These are phyloP conservation scores for Globisporangium camurandrum DNA, from an alignment of 352 stramenopile genomes.

Conservation along the genomic window DNA sequence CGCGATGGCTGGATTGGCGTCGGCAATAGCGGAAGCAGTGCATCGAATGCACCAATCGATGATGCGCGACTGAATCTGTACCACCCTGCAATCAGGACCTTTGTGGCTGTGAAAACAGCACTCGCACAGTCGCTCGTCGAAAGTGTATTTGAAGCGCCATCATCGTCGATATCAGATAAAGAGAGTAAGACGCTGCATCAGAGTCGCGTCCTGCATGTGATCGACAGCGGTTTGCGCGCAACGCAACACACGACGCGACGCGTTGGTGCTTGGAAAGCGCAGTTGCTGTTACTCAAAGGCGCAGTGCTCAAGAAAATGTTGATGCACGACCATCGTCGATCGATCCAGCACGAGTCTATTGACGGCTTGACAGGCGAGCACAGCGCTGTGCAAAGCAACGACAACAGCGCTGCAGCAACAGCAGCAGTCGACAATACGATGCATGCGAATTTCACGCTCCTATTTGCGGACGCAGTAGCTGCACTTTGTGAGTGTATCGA, in stretches of 20 bases:
- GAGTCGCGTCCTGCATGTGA: slow-evolving; percentile 16
- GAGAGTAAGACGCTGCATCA: slow-evolving; percentile 17
- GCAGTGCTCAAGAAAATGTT: slow-evolving; percentile 40
- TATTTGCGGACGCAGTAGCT: slow-evolving; percentile 10
- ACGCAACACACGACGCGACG: slow-evolving; percentile 31
- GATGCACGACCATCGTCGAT: slow-evolving; percentile 3
- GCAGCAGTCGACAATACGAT: neutral
- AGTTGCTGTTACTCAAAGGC: slow-evolving; percentile 48
- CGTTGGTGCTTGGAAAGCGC: slow-evolving; percentile 32
- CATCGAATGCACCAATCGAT: neutral
- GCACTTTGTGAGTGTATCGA: slow-evolving; percentile 27
- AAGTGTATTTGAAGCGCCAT: slow-evolving; percentile 14
- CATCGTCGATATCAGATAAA: neutral
- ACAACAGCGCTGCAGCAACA: neutral
- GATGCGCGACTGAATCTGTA: slow-evolving; percentile 46
- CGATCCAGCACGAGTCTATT: neutral
- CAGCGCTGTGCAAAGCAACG: neutral
- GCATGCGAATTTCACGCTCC: neutral
- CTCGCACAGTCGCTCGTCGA: slow-evolving; percentile 45
- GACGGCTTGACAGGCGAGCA: neutral
- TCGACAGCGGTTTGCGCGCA: slow-evolving; percentile 31
- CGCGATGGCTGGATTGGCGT: slow-evolving; percentile 58
- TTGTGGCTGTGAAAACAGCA: slow-evolving; percentile 45
- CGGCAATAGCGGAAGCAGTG: neutral
- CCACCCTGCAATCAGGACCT: slow-evolving; percentile 32